Evolutionary conservation across 495 filamentous ascomycete species (phyloP).

Genomic region (Hypoxylon fuscum): DNA sequence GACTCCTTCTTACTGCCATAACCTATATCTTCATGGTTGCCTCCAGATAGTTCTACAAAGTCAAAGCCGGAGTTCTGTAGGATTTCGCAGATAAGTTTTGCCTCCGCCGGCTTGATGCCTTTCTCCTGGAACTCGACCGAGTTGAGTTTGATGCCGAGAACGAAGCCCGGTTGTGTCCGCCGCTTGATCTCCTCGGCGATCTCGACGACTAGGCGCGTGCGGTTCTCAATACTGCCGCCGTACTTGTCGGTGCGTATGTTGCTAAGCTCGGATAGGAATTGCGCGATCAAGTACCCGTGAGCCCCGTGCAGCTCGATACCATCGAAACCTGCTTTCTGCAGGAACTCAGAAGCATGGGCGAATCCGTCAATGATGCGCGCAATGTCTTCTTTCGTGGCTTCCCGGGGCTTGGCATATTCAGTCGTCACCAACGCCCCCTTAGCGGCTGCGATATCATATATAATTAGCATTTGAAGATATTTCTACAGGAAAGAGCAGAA

Average conservation of each 20-base stretch:
- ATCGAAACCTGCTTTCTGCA: constrained; percentile 64
- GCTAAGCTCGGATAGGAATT: constrained; percentile 67
- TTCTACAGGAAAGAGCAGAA: constrained; percentile 23
- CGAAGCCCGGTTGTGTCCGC: constrained; percentile 56
- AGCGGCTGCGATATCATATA: constrained; percentile 1
- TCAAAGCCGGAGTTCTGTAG: constrained; percentile 65
- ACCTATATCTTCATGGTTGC: constrained; percentile 63
- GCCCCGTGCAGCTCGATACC: constrained; percentile 63
- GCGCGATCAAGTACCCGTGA: constrained; percentile 69
- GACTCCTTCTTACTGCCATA: constrained; percentile 61
- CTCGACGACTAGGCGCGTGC: constrained; percentile 63
- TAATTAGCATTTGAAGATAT: neutral
- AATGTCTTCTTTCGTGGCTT: constrained; percentile 62
- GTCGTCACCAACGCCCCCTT: neutral
- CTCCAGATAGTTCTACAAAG: constrained; percentile 70
- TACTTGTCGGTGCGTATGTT: constrained; percentile 69
- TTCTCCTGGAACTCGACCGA: constrained; percentile 68
- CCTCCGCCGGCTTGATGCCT: constrained; percentile 63
- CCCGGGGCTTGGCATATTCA: constrained; percentile 29
- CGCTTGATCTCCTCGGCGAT: constrained; percentile 58
- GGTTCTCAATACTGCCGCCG: constrained; percentile 65
- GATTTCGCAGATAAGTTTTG: constrained; percentile 57
- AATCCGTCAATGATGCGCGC: constrained; percentile 55
- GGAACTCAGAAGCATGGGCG: constrained; percentile 62
- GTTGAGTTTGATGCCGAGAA: constrained; percentile 70